Percentiles rank a stretch among this genome's conserved stretches.
These are phyloP conservation scores for Lasiosphaeriaceae sp. DNA, from an alignment of 495 filamentous ascomycete genomes.

Conservation along the genomic window DNA sequence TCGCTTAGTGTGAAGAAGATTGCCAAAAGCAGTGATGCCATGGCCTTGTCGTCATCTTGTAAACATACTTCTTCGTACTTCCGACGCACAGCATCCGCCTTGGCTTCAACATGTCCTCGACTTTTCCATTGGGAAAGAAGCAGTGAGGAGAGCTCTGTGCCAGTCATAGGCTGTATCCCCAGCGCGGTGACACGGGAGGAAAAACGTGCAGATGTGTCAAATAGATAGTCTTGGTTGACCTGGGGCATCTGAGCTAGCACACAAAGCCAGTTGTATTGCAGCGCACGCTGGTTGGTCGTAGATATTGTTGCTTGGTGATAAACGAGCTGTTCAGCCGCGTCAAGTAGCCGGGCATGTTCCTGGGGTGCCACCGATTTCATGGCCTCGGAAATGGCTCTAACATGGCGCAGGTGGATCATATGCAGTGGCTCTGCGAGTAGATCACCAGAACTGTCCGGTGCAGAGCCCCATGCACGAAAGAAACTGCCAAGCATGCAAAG, in stretches of 20 bases:
- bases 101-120: slow-evolving; percentile 15
- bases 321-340: slow-evolving; percentile 12
- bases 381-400: slow-evolving; percentile 2
- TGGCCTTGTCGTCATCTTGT: slow-evolving; percentile 12
- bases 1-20: slow-evolving; percentile 1
- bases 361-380: slow-evolving; percentile 7
- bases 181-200: background rate
- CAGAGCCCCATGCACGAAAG: slow-evolving; percentile 10
- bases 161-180: slow-evolving; percentile 5
- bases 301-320: background rate
- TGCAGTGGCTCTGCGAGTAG: no score
- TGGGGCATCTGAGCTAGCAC: slow-evolving; percentile 23
- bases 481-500: slow-evolving; percentile 14
- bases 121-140: slow-evolving; percentile 27
- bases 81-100: background rate
- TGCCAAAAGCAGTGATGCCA: slow-evolving; percentile 26
- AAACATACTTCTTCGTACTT: slow-evolving; percentile 4
- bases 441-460: background rate
- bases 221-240: slow-evolving; percentile 14
- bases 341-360: slow-evolving; percentile 11
- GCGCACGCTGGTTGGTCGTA: background rate
- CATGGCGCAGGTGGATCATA: slow-evolving; percentile 1
- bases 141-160: slow-evolving; percentile 22
- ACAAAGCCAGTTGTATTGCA: slow-evolving; percentile 26
- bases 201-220: slow-evolving; percentile 10